A percentile compares a stretch with the other conserved stretches of the same genome.
These are phyloP conservation scores for Leonotis leonurus DNA, from an alignment of 257 asterid genomes.

Conservation along the genomic window DNA sequence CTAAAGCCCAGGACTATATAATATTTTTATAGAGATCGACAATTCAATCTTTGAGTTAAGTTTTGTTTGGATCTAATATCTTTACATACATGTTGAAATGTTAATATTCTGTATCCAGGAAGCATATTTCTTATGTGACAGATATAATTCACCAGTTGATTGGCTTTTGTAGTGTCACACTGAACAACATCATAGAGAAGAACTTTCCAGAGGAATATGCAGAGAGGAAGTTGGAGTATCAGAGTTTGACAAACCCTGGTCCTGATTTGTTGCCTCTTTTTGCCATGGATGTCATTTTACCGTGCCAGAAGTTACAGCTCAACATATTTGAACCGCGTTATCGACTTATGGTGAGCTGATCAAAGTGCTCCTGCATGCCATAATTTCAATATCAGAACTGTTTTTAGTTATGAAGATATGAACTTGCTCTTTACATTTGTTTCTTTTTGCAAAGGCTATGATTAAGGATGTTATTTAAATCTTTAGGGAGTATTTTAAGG, in stretches of 20 bases:
- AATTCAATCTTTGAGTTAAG: neutral
- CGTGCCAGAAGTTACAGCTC: slow-evolving; percentile 91
- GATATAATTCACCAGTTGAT: slow-evolving; percentile 13
- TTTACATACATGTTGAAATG: neutral
- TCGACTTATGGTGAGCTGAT: slow-evolving; percentile 84
- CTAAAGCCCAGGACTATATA: too few species aligned
- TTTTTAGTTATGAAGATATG: neutral
- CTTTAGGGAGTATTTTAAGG: neutral
- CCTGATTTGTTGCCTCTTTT: slow-evolving; percentile 87
- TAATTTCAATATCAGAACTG: neutral
- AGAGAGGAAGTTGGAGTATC: slow-evolving; percentile 78
- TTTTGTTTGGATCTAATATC: slow-evolving; percentile 3
- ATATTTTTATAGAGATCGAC: too few species aligned
- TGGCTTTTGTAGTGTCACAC: slow-evolving; percentile 65
- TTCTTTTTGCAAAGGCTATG: neutral
- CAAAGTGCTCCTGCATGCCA: neutral
- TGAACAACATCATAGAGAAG: slow-evolving; percentile 86
- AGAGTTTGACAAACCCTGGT: slow-evolving; percentile 58
- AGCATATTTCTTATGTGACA: slow-evolving; percentile 2
- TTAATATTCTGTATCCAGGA: neutral
- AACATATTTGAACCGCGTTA: slow-evolving; percentile 99
- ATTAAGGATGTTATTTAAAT: neutral
- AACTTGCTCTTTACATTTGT: neutral
- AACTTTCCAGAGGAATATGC: slow-evolving; percentile 85
- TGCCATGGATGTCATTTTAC: slow-evolving; percentile 93